Base-by-base conservation (phyloP, 345 rosid species). In the Eucalyptus shirleyi region DNA sequence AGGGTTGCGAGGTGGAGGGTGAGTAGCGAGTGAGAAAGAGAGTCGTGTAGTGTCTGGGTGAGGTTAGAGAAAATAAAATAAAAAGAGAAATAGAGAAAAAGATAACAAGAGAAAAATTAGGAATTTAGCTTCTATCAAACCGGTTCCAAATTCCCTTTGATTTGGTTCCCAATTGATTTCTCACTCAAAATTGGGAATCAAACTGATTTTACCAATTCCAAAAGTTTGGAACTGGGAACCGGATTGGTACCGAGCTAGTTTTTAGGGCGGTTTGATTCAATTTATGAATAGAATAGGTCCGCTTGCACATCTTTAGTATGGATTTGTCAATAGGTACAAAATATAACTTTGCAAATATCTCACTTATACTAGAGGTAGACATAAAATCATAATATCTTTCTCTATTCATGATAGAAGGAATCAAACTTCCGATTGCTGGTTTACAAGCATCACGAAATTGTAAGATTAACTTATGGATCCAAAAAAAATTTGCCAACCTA, bases 141-240 rank as follows among this genome's bases (percentile, higher is more conserved):
- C 3, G 0, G 9, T 56, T 9, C 62, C 1, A 56, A 56, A 56
- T 56, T 56, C 0, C 6, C 0, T 56, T 24, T 10, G 30, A 56
- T 56, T 5, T 56, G 62, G 3, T 56, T 56, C 62, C 1, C 3
- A 6, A 56, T 56, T 56, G 30, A 3, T 56, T 56, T 9, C 1
- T 56, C 13, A 56, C 62, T 56, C 28, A 24, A 56, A 56, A 56
- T 56, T 24, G 30, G 30, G 62, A 56, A 56, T 24, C 62, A 56
- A 10, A 56, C 6, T 1, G 1, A 24, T 56, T 56, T 56, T 23
- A 56, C 13, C 13, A 56, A 24, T 56, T 24, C 30, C 30, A 56
- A 53, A 53, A 53, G 59, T 19, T 56, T 56, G 14, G 14, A 9
- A 9, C 3, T 56, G 2, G 1, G 6, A 56, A 56, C 28, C 3